Conservation (phyloP, 148 eudicot species). For the Amaranthus cruentus region DNA sequence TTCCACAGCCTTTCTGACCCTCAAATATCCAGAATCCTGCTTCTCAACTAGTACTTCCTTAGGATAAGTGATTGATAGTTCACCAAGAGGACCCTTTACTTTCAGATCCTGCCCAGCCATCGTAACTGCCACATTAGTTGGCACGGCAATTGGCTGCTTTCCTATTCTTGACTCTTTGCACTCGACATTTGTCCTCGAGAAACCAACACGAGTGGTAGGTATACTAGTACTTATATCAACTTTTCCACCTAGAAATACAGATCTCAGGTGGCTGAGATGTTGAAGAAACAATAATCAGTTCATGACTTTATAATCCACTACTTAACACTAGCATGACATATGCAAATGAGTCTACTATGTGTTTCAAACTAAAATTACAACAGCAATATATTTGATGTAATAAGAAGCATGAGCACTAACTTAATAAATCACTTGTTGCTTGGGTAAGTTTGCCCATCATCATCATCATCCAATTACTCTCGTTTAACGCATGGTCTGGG, state of each 20-base stretch:
- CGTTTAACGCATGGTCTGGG: too few species aligned
- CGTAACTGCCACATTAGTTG: conserved; percentile 66
- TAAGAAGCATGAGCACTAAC: too few species aligned
- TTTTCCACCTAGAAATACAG: conserved; percentile 50
- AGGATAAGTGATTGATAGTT: conserved; percentile 74
- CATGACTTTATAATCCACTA: not conserved
- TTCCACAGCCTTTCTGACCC: conserved; percentile 68
- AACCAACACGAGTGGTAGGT: conserved; percentile 38
- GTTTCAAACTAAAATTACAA: not conserved
- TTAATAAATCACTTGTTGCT: too few species aligned
- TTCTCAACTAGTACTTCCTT: conserved; percentile 64
- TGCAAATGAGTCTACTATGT: not conserved
- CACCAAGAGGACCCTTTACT: conserved; percentile 92
- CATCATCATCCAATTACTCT: too few species aligned
- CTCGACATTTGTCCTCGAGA: conserved; percentile 46
- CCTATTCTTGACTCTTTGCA: conserved; percentile 96
- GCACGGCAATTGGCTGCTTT: conserved; percentile 78
- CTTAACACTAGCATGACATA: not conserved
- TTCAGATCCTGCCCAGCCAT: conserved; percentile 68
- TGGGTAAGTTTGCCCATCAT: too few species aligned
- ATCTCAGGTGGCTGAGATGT: conserved; percentile 47
- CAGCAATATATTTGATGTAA: too few species aligned
- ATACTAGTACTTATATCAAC: conserved; percentile 33
- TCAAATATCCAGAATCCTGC: conserved; percentile 61
- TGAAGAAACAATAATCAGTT: not conserved